Percentiles rank a stretch among this genome's conserved stretches.
Conservation (phyloP, 495 filamentous ascomycete genomes). For the Talaromyces adpressus region DNA sequence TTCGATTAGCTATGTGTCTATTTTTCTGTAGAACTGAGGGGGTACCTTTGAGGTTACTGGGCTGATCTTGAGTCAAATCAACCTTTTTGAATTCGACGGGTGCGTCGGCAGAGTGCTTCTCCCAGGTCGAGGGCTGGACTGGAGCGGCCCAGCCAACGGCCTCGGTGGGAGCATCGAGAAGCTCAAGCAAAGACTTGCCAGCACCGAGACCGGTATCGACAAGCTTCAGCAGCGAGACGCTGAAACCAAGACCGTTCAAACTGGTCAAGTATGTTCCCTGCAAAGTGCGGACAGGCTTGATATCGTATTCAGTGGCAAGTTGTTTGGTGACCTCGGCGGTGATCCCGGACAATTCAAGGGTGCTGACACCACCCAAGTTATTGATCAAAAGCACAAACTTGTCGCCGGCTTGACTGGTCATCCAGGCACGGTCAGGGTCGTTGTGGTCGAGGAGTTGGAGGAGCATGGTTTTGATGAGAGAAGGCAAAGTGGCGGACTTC, state of each 20-base stretch:
- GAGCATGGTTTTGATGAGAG: constrained; percentile 74
- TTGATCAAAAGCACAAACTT: constrained; percentile 78
- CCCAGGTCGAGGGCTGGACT: constrained; percentile 52
- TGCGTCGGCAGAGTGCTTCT: constrained; percentile 28
- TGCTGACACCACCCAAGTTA: constrained; percentile 89
- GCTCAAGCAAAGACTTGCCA: constrained; percentile 73
- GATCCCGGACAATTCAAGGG: constrained; percentile 83
- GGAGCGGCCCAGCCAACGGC: constrained; percentile 79
- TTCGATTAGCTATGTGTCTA: constrained; percentile 12
- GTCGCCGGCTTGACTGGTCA: constrained; percentile 55
- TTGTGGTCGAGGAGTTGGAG: constrained; percentile 67
- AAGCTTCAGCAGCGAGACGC: constrained; percentile 74
- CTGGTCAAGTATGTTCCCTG: constrained; percentile 68
- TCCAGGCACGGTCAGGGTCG: constrained; percentile 76
- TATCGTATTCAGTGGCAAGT: constrained; percentile 57
- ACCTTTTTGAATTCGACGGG: constrained; percentile 43
- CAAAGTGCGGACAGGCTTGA: constrained; percentile 62
- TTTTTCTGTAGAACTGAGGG: not conserved
- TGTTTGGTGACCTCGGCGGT: constrained; percentile 81
- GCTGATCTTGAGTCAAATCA: constrained; percentile 46
- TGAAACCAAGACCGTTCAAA: constrained; percentile 89
- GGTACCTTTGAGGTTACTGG: constrained; percentile 62
- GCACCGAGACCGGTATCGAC: constrained; percentile 70
- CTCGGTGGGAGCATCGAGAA: constrained; percentile 80
- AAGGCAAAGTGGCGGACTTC: constrained; percentile 55